A percentile compares a stretch with the other conserved stretches of the same genome.
Conservation (phyloP, 192 early-diverging fungal genomes). For the Backusella westeae region DNA sequence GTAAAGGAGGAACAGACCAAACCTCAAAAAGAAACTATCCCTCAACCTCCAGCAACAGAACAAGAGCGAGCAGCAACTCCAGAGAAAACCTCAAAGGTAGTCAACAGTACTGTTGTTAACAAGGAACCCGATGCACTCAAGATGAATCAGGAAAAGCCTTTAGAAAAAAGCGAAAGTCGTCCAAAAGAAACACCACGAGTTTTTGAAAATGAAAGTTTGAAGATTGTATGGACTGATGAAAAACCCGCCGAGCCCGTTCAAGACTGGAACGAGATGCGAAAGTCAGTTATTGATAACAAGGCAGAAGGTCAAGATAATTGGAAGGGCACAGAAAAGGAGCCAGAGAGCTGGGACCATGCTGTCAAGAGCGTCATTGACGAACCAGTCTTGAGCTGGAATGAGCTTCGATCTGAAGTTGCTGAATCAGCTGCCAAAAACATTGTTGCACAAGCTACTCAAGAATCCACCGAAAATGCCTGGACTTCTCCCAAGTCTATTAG, state of each 20-base stretch:
- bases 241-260: not conserved
- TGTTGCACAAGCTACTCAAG: not conserved
- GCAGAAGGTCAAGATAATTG: not conserved
- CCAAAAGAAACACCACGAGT: not conserved
- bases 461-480: not conserved
- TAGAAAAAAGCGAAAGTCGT: not conserved
- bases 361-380: not conserved
- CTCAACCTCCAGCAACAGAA: too few relatives aligned
- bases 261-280: not conserved
- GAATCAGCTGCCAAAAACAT: not conserved
- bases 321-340: not conserved
- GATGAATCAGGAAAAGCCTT: not conserved
- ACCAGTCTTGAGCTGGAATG: not conserved
- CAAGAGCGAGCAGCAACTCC: not conserved
- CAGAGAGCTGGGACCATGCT: not conserved
- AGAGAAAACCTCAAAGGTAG: not conserved
- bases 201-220: not conserved
- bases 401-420: not conserved
- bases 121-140: not conserved
- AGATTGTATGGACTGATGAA: not conserved
- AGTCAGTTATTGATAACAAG: not conserved
- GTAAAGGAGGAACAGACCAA: not conserved
- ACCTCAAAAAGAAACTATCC: not conserved
- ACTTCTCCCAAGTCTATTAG: not conserved
- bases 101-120: not conserved